A percentile compares a stretch with the other conserved stretches of the same genome.
These are phyloP conservation scores for Artemisia argyi DNA, from an alignment of 129 eudicot species.

Conservation along the genomic window DNA sequence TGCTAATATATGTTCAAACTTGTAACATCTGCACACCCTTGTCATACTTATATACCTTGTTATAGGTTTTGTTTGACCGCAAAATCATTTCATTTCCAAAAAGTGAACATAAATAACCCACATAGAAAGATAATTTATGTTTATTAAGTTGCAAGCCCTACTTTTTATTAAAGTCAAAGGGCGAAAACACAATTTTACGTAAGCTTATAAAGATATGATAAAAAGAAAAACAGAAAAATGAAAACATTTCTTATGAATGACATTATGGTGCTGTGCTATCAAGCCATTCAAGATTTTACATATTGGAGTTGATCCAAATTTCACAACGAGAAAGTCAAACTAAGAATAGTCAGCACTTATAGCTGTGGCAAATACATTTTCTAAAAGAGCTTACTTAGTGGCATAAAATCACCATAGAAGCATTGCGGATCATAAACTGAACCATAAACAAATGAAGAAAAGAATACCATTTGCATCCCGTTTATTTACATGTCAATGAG, in stretches of 20 bases:
- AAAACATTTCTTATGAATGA: not conserved
- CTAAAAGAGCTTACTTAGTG: not conserved
- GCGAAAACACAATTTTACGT: no score
- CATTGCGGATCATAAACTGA: not conserved
- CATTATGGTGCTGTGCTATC: not conserved
- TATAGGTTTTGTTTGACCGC: no score
- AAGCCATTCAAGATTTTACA: constrained; percentile 1
- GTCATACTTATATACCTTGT: no score
- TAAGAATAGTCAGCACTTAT: not conserved
- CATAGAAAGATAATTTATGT: not conserved
- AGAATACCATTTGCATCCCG: not conserved
- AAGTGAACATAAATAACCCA: no score
- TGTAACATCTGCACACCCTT: no score
- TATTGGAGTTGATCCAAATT: not conserved
- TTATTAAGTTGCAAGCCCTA: not conserved
- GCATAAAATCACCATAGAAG: not conserved
- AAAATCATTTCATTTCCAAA: no score
- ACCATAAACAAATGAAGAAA: not conserved
- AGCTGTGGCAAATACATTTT: not conserved
- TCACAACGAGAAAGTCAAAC: not conserved
- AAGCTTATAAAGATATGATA: not conserved
- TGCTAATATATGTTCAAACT: no score
- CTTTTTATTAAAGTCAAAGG: no score
- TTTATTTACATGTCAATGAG: not conserved
- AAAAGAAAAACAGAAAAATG: not conserved